Base-by-base conservation (phyloP, 805 yeast genomes). In the Kazachstania martiniae region DNA sequence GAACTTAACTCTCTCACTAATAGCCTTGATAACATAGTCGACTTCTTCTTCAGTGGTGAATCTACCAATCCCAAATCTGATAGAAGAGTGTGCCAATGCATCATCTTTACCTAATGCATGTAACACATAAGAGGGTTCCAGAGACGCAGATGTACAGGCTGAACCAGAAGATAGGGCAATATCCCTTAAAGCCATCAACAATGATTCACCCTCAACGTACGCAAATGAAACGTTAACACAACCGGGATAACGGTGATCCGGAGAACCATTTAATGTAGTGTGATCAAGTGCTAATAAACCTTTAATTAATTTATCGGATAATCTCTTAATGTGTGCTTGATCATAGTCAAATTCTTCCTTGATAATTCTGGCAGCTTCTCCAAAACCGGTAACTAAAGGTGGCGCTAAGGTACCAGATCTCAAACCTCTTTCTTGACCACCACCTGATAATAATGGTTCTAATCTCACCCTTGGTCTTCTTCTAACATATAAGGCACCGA, bases 341-440 rank as follows among this genome's bases (percentile, higher is more conserved):
- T 91, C 98, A 42, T 73, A 76, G 17, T 63, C 76, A 69, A 68
- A 72, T 53, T 91, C 98, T 46, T 66, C 61, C 34, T 56, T 58
- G 70, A 85, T 79, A 39, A 91, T 59, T 52, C 95, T 71, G 26
- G 95, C 91, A 21, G 98, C 98, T 61, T 91, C 97, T 40, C 98
- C 98, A 56, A 91, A 85, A 0, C 98, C 98, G 22, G 86, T 78
- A 26, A 89, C 83, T 51, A 86, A 68, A 15, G 97, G 94, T n/a
- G 98, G 94, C 4, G 98, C 87, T 53, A 91, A 70, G 18, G 98
- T 91, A 39, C 98, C 98, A 4, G 95, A 82, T 62, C 98, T 73
- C 50, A 91, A 67, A 38, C 98, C 98, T 66, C 98, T 80, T 65
- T 91, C 98, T 65, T 91, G 98, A 33, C 98, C 98, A 62, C 98